A percentile compares a stretch with the other conserved stretches of the same genome.
Conservation (phyloP, 208 protist genomes). For the Leishmania braziliensis region DNA sequence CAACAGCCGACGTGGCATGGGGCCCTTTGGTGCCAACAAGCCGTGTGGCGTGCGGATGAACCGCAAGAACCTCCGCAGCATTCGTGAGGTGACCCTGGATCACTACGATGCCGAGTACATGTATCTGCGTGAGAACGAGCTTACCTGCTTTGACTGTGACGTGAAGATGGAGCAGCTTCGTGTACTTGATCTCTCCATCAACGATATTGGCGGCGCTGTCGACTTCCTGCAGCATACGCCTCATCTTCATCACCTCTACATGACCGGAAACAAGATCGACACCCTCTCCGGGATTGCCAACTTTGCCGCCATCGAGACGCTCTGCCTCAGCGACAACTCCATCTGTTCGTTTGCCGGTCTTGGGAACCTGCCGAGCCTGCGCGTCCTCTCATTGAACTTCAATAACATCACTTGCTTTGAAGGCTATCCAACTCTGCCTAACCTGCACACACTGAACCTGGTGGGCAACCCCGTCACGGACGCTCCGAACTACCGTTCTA, state of each 20-base stretch:
- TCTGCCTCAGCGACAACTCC: constrained; percentile 92
- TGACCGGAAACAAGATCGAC: constrained; percentile 93
- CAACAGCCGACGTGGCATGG: constrained; percentile 44
- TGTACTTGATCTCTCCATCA: constrained; percentile 92
- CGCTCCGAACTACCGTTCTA: constrained; percentile 84
- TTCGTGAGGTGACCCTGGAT: constrained; percentile 72
- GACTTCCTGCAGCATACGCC: constrained; percentile 85
- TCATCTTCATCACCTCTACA: constrained; percentile 90
- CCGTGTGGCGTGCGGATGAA: constrained; percentile 80
- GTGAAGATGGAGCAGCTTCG: constrained; percentile 84
- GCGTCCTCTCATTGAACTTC: constrained; percentile 93
- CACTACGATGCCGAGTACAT: constrained; percentile 87
- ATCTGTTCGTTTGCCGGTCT: constrained; percentile 92
- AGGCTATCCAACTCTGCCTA: constrained; percentile 81
- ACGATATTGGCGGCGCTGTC: constrained; percentile 86
- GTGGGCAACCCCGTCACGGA: constrained; percentile 91
- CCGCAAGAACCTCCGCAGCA: constrained; percentile 82
- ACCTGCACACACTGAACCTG: constrained; percentile 91
- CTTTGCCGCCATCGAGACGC: constrained; percentile 82
- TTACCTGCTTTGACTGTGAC: constrained; percentile 84
- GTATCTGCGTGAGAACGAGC: constrained; percentile 93
- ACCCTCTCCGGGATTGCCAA: constrained; percentile 81
- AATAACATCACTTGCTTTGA: constrained; percentile 92
- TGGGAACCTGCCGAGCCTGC: constrained; percentile 83
- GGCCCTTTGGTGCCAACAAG: constrained; percentile 59